Evolutionary conservation across 495 filamentous ascomycete species (phyloP).

Genomic region (Aspergillus heteromorphus): DNA sequence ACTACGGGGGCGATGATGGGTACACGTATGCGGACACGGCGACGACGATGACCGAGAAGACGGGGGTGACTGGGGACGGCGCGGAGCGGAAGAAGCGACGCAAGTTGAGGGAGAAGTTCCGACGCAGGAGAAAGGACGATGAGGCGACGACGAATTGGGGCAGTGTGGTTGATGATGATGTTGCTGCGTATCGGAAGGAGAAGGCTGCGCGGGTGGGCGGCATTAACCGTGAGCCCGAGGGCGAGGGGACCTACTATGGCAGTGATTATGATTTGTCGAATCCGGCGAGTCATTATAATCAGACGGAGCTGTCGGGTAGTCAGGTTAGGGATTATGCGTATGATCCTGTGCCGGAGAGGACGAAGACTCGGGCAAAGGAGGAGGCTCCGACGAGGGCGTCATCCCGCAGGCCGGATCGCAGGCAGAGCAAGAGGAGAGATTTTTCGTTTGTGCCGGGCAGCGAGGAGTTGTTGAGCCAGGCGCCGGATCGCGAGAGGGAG

Average conservation of each 20-base stretch:
- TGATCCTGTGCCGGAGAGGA: constrained; percentile 10
- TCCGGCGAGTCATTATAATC: constrained; percentile 43
- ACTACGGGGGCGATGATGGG: constrained; percentile 49
- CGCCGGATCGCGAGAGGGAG: constrained; percentile 28
- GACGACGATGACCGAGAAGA: constrained; percentile 37
- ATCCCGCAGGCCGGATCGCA: not conserved
- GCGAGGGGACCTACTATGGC: constrained; percentile 69
- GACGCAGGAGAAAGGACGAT: constrained; percentile 36
- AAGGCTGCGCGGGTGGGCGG: constrained; percentile 80
- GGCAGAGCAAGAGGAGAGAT: constrained; percentile 31
- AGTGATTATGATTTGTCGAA: constrained; percentile 50
- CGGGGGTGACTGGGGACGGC: not conserved
- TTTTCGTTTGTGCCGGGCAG: constrained; percentile 48
- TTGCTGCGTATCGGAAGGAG: constrained; percentile 77
- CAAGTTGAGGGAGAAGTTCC: constrained; percentile 36
- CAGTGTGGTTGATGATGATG: constrained; percentile 62
- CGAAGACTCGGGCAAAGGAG: not conserved
- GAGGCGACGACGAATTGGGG: constrained; percentile 33
- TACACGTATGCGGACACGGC: constrained; percentile 41
- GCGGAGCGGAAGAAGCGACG: constrained; percentile 31
- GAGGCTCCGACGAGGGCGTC: too few relatives aligned
- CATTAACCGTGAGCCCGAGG: constrained; percentile 67
- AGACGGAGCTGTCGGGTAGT: constrained; percentile 41
- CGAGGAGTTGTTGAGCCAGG: constrained; percentile 50
- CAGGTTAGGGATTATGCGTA: constrained; percentile 45